Base-by-base conservation (phyloP, 176 grass and related monocot species). In the Puccinellia tenuiflora region DNA sequence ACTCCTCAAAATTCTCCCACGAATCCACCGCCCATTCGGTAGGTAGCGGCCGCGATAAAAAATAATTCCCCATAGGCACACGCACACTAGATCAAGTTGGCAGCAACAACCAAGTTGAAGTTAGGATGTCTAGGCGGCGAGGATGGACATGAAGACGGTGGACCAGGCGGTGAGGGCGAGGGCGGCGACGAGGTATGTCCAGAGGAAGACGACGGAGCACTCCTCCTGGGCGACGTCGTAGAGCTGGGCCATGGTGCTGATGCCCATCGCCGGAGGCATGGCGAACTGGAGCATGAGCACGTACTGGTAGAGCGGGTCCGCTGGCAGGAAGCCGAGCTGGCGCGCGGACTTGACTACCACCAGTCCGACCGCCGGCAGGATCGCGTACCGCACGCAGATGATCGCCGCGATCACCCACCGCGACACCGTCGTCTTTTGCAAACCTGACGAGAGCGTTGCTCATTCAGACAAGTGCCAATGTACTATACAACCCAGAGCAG, bases 211-310 rank as follows among this genome's bases (percentile, higher is more conserved):
- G 20, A 93, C 71, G 21, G 91, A 93, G 85, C 91, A 93, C 12
- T 93, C 81, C 88, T 93, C 88, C 40, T 93, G 91, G 65, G 69
- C 91, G 10, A 88, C 77, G 66, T 88, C 88, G 73, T 87, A 93
- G 48, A 90, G 38, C 46, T 93, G 81, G 28, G 91, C 40, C 88
- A 93, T 88, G 35, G 91, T 89, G 52, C 87, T 65, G 15, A 92
- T 96, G 74, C 88, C 91, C 90, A 92, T 95, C 26, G 90, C 90
- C n/a, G 93, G 90, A 18, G 85, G 90, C 20, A 90, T 55, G 14
- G 90, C 75, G 73, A 92, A 96, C 53, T 96, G 90, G 76, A 96
- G 55, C 93, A 96, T 92, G 10, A 92, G 72, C 13, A 90, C 81
- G 22, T 95, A 96, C 55, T 87, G 86, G 79, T 87, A 96, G 37